Percentiles rank a stretch among this genome's conserved stretches.
Conservation (phyloP, 805 yeast species). For the Schwanniomyces pseudopolymorphus region DNA sequence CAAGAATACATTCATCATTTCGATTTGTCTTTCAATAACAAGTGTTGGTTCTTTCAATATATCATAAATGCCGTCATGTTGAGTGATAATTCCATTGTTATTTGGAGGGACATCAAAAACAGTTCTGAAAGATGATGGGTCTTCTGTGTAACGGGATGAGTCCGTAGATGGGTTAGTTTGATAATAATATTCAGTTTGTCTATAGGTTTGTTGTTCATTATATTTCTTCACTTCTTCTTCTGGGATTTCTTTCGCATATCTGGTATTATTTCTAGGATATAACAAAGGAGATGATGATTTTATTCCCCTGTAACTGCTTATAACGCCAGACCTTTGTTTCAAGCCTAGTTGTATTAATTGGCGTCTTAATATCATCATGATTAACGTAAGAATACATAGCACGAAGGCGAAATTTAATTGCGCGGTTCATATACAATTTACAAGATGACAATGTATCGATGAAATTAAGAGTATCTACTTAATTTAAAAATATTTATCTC, state of each 20-base stretch:
- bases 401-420: not conserved
- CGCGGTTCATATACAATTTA: not conserved
- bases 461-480: no score
- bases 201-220: constrained; percentile 13
- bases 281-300: not conserved
- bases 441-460: not conserved
- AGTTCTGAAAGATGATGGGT: constrained; percentile 30
- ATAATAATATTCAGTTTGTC: constrained; percentile 21
- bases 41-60: constrained; percentile 78
- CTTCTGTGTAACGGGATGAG: constrained; percentile 16
- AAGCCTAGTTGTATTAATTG: not conserved
- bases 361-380: not conserved
- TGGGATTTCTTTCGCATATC: constrained; percentile 32
- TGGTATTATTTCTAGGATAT: constrained; percentile 15
- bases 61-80: constrained; percentile 57
- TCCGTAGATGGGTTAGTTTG: constrained; percentile 27
- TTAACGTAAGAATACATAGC: not conserved
- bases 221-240: constrained; percentile 33
- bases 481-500: no score
- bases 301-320: not conserved
- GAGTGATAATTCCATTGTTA: constrained; percentile 51
- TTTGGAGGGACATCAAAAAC: constrained; percentile 39
- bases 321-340: not conserved
- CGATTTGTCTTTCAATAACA: constrained; percentile 84
- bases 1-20: constrained; percentile 78